Evolutionary conservation across 2,329 filamentous ascomycete species (phyloP), one percentile per base, ranked within the genome.

Genomic region (Pestalotiopsis sp.): DNA sequence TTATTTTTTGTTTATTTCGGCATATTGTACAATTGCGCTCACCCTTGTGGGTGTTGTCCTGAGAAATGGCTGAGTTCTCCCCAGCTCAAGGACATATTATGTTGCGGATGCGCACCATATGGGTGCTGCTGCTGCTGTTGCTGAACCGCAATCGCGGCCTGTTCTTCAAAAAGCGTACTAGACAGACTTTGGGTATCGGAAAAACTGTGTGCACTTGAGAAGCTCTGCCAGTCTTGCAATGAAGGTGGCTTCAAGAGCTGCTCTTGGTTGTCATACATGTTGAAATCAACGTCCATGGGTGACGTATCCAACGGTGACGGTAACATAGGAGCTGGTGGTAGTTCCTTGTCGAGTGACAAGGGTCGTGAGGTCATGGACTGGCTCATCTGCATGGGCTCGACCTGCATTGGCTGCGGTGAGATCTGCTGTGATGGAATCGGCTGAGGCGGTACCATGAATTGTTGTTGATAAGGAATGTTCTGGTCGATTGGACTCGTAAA

Each of bases 291-390:
- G 38, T 71, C 69, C 70, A 71, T 71, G 17, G 70, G 67, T 41
- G 67, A 65, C 17, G 69, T 49, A 49, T 64, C 61, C 61, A 64
- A 41, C 20, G 69, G 68, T 36, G 68, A 70, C 38, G 70, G 62
- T 39, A 67, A 56, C 27, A 70, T 56, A 23, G 70, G 70, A 59
- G 69, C 70, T 13, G 70, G 70, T 31, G 70, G 70, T 27, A 71
- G 66, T 59, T 70, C 70, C 67, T 71, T 71, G 67, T 71, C 65
- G 17, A 71, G 39, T 3, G 70, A 71, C n/a, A 70, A 61, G n/a
- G 66, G 62, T 45, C 69, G 66, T 49, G 59, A 45, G 39, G 36
- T 63, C 17, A 61, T 68, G 27, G 59, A 39, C 31, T 62, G 59
- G 25, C 59, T 36, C 59, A 62, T 62, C 61, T 69, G 65, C 69